Base-by-base conservation (phyloP, 2,329 filamentous ascomycete genomes). In the Exophiala phaeomuriformis region DNA sequence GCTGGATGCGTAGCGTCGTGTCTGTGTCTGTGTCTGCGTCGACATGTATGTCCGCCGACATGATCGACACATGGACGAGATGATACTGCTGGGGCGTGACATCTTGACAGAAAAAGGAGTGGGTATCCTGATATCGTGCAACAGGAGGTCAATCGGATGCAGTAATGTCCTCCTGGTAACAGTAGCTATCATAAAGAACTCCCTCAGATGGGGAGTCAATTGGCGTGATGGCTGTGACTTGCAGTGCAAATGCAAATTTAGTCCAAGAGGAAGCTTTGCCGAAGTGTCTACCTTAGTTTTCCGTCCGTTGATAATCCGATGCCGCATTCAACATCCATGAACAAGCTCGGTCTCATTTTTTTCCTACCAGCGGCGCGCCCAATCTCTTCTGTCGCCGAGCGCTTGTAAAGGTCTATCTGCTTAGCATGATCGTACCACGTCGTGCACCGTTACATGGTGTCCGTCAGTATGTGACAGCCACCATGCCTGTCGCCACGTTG, bases 341-440 rank as follows among this genome's bases (percentile, higher is more conserved):
- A 51, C 19, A 35, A 56, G 54, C 54, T 56, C 39, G 30, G 12
- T 39, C 40, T 35, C 45, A 9, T 42, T 45, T 43, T 47, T 50
- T 52, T 51, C 29, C 44, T 37, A 31, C 46, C 6, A 29, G 29
- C 28, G 42, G 7, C 42, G 28, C 31, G 42, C 36, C 19, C 49
- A 48, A 30, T 37, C 33, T 30, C 5, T 35, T 32, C 39, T 27
- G 27, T 19, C 30, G 47, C n/a, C 5, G 31, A 5, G 29, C 6
- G 19, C 30, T 42, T 47, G 49, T 46, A 27, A 27, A 40, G 9
- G 44, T 40, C 12, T 28, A 28, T 30, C 28, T 49, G 29, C 36
- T 56, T 59, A 61, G 61, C 57, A 63, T 63, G 61, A 53, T 61
- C 52, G 41, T 57, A 47, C 42, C 54, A 47, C 55, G 61, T 46